Base-by-base conservation (phyloP, 1,139 yeast genomes). In the Hanseniaspora gamundiae region DNA sequence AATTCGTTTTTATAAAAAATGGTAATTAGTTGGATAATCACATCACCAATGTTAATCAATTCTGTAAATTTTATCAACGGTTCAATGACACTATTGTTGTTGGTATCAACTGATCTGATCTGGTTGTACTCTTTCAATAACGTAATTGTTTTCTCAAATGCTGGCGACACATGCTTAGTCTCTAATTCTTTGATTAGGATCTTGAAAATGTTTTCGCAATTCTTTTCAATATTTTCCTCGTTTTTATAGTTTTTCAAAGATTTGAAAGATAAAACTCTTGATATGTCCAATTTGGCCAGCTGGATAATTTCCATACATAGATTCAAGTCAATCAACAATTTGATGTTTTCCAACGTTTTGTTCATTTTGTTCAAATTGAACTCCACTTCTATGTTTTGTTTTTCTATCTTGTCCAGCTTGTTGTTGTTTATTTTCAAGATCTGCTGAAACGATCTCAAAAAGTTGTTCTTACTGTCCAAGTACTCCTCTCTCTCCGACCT, bases 1-100 rank as follows among this genome's bases (percentile, higher is more conserved):
- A 91, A 69, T 58, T 91, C 97, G 57, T 85, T 91, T 52, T 84
- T 82, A 62, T 86, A 88, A 55, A 91, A 91, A 2, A 87, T 86
- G 48, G 85, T 91, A 39, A 87, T 67, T 94, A 91, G 86, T 59
- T 88, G 97, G 55, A 86, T 82, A 27, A 91, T 85, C 49, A 88
- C 67, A 59, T 91, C 98, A 7, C 95, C 97, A 52, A 86, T 80
- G 54, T 88, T 91, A 38, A 91, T 93, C 49, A 91, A 69, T 58
- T 88, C 96, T 17, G 93, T 83, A 56, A 91, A 91, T 45, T 84
- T 74, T 0, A 84, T 83, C 43, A 91, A 68, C 0, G 98, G 97
- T 51, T 83, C 93, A 10, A 84, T 83, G 24, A 71, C 70, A 2
- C 55, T 54, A 13, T 24, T 51, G 22, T 1, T 29, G 13, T 14